Base-by-base conservation (phyloP, 441 rosid genomes). In the Populus hybrid region DNA sequence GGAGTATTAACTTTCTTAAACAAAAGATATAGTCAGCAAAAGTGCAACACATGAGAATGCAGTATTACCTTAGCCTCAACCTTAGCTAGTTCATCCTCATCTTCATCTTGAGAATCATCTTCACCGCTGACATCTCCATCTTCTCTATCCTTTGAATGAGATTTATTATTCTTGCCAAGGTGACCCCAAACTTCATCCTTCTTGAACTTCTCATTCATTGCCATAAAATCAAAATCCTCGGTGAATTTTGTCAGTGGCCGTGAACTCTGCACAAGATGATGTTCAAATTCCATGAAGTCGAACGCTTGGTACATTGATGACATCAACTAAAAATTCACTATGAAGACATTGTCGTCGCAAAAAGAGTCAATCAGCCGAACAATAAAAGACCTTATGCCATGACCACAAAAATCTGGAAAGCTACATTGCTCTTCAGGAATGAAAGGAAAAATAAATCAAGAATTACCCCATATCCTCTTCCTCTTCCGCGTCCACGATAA, bases 181-280 rank as follows among this genome's bases (percentile, higher is more conserved):
- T 92, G 89, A 74, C 95, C 98, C 97, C 98, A 94, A 20, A 94
- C 95, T 86, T 92, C 97, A 85, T 93, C 95, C 87, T 93, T 93
- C n/a, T 93, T 93, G 82, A 93, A 93, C 86, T 92, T 94, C 83
- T 94, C 98, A 86, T 94, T 94, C 98, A 94, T 92, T 42, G 96
- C 97, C 12, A 76, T 87, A 80, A 94, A 94, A 81, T 94, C 98
- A 84, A 94, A 94, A 82, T 94, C 98, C 90, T 94, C 95, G 0
- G 89, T 88, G 76, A 94, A 94, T 80, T 86, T 92, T 79, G 90
- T 87, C 71, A 89, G 86, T 21, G 87, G 85, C 50, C 80, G 90
- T 68, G 95, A 89, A 80, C 84, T 85, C 98, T 94, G 88, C 86
- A 76, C 65, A 77, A 42, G 46, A 24, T 24, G 35, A 71, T 6